phyloP scores from a whole-genome alignment of 2,329 filamentous ascomycete genomes.

The Diaporthe helianthi region DNA sequence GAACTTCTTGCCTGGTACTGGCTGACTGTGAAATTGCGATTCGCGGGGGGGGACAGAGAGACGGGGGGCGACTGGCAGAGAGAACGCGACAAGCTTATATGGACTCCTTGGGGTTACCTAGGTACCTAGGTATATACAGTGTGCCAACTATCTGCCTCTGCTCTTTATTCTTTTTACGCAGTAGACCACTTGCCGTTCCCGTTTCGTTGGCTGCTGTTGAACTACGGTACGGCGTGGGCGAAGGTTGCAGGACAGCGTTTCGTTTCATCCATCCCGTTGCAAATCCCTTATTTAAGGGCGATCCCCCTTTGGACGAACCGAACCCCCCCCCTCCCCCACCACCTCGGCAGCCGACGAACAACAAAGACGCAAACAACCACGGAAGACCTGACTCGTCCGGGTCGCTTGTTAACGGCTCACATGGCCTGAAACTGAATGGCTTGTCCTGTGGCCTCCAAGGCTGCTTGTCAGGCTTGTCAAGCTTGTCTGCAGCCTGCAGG shows the following conservation, averaged over 20 bases:
- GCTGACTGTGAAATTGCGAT: slow-evolving; percentile 23
- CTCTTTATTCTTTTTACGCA: not conserved
- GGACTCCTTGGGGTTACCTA: slow-evolving; percentile 3
- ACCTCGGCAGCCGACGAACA: not conserved
- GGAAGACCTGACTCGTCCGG: not conserved
- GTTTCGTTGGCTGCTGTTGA: not conserved
- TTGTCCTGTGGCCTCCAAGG: not conserved
- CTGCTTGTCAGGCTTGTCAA: too few relatives aligned
- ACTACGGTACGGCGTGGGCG: not conserved
- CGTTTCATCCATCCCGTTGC: slow-evolving; percentile 1
- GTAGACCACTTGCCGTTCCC: not conserved
- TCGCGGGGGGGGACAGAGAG: slow-evolving; percentile 14
- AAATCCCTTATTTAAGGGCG: not conserved
- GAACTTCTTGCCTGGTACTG: slow-evolving; percentile 19
- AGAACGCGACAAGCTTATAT: slow-evolving; percentile 17
- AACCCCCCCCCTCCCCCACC: not conserved
- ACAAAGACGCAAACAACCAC: not conserved
- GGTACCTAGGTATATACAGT: too few relatives aligned
- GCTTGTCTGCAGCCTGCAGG: not conserved
- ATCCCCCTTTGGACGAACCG: not conserved
- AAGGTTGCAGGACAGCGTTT: not conserved
- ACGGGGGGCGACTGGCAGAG: not conserved
- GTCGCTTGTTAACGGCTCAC: not conserved
- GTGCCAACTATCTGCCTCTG: not conserved
- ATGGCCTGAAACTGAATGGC: slow-evolving; percentile 3